phyloP scores from a whole-genome alignment of 352 stramenopile species.

The Pythium aquatile region DNA sequence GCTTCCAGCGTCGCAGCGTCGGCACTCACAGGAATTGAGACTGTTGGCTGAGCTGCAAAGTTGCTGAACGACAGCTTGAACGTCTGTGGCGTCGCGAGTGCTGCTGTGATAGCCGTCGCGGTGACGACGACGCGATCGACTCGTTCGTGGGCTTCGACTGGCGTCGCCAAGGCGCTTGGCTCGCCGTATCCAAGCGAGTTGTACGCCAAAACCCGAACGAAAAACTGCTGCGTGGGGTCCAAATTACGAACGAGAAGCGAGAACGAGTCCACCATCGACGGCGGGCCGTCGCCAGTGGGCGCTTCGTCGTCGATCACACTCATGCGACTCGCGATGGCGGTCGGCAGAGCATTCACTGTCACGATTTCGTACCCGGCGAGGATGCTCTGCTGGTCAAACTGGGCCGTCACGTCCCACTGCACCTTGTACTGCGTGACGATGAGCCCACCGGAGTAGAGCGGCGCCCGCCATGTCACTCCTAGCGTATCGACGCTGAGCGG shows the following conservation, averaged over 20 bases:
- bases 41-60: constrained; percentile 36
- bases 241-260: constrained; percentile 49
- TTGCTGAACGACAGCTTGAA: constrained; percentile 63
- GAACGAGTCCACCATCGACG: constrained; percentile 13
- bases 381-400: constrained; percentile 78
- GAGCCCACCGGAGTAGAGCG: constrained; percentile 67
- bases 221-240: constrained; percentile 53
- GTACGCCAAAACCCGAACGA: constrained; percentile 79
- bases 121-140: constrained; percentile 46
- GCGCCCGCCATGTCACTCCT: constrained; percentile 74
- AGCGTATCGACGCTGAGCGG: constrained; percentile 40
- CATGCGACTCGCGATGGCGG: background rate
- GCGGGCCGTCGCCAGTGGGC: background rate
- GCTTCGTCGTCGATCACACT: background rate
- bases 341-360: background rate
- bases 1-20: constrained; percentile 49
- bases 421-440: constrained; percentile 89
- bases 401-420: constrained; percentile 89
- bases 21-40: constrained; percentile 45
- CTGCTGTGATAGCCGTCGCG: constrained; percentile 31
- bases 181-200: constrained; percentile 77
- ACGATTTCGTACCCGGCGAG: constrained; percentile 52
- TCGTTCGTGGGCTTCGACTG: constrained; percentile 51
- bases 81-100: constrained; percentile 35
- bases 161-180: constrained; percentile 35